phyloP scores from a whole-genome alignment of 495 filamentous ascomycete genomes.

The Annulohypoxylon moriforme region DNA sequence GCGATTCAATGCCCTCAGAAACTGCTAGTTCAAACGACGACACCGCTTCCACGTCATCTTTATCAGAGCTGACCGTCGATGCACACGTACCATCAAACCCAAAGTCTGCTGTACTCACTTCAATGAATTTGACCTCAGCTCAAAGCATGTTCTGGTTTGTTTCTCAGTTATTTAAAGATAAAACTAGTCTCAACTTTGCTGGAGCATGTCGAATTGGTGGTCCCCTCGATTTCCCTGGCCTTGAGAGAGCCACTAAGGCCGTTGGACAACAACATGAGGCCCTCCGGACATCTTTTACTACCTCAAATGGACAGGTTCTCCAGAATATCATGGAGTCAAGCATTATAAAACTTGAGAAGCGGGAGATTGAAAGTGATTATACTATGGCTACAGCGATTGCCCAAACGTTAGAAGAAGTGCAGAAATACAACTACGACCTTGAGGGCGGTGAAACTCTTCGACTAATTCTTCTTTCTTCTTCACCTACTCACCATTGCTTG shows the following conservation, averaged over 20 bases:
- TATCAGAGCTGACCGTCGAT: background rate
- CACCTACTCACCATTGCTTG: background rate
- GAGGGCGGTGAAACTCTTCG: background rate
- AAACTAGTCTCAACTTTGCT: background rate
- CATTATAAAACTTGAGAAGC: background rate
- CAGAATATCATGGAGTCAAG: slow-evolving; percentile 1
- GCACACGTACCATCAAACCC: background rate
- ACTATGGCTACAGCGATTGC: background rate
- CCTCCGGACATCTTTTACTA: slow-evolving; percentile 54
- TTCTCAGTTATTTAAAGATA: background rate
- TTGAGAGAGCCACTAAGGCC: background rate
- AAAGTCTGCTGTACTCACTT: background rate
- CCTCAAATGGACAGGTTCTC: slow-evolving; percentile 25
- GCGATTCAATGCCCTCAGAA: background rate
- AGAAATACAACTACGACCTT: background rate
- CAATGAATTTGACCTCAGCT: background rate
- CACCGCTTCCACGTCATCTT: background rate
- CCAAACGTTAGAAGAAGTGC: background rate
- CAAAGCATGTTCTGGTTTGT: background rate
- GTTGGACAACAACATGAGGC: slow-evolving; percentile 54
- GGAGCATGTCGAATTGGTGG: background rate
- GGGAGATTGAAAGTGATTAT: background rate
- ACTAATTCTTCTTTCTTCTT: background rate
- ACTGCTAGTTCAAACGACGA: background rate
- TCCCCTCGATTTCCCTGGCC: background rate